Conservation (phyloP, 139 green algal genomes). For the Chlorella vulgaris region DNA sequence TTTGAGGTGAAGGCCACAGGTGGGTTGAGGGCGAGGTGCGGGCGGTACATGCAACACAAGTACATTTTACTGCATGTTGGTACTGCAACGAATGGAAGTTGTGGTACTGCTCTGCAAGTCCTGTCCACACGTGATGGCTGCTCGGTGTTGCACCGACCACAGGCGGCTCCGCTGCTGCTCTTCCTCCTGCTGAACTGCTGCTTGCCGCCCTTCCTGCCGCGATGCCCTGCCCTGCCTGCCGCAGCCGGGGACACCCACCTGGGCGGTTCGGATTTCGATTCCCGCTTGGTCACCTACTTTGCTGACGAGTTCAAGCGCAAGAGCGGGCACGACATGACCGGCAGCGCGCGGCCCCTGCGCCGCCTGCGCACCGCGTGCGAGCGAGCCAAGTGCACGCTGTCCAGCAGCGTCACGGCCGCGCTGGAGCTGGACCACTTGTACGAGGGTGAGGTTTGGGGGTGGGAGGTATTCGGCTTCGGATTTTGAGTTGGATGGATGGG, state of each 20-base stretch:
- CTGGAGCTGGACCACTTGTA: slow-evolving; percentile 89
- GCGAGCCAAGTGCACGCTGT: slow-evolving; percentile 75
- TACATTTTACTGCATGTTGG: too few relatives aligned
- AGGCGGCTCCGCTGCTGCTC: too few relatives aligned
- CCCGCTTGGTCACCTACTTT: slow-evolving; percentile 94
- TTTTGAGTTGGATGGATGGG: background rate
- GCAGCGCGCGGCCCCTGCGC: slow-evolving; percentile 59
- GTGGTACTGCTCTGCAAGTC: too few relatives aligned
- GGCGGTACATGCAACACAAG: too few relatives aligned
- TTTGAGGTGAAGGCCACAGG: slow-evolving; percentile 89
- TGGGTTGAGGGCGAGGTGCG: background rate
- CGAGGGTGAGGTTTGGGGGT: slow-evolving; percentile 1
- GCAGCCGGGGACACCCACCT: slow-evolving; percentile 94
- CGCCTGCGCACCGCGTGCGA: slow-evolving; percentile 76
- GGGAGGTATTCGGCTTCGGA: background rate
- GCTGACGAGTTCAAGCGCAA: slow-evolving; percentile 30
- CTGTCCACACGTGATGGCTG: too few relatives aligned
- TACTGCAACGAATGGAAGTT: too few relatives aligned
- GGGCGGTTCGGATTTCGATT: slow-evolving; percentile 99
- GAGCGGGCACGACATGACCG: slow-evolving; percentile 8
- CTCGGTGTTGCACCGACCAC: too few relatives aligned
- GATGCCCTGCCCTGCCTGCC: slow-evolving; percentile 62
- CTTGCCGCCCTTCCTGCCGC: background rate
- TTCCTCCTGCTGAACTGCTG: too few relatives aligned
- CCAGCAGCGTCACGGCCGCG: slow-evolving; percentile 79